A percentile compares a stretch with the other conserved stretches of the same genome.
Conservation (phyloP, 257 asterid species). For the Ballota nigra region DNA sequence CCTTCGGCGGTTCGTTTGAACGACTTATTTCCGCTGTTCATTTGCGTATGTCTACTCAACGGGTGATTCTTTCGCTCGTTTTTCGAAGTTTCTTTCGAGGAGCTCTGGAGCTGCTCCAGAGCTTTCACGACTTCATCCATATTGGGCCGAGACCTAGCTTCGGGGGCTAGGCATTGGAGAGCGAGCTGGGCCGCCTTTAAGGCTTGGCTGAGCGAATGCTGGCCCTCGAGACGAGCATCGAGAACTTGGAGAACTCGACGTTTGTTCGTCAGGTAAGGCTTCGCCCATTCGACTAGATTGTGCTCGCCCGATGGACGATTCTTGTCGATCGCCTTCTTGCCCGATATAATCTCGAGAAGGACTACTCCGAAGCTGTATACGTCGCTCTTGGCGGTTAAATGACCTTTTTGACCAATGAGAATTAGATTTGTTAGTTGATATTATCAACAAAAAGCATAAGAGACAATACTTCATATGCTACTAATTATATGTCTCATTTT, state of each 20-base stretch:
- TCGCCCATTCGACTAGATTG: constrained; percentile 73
- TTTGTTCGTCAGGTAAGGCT: constrained; percentile 65
- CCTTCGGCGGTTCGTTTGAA: constrained; percentile 29
- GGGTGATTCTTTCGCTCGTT: constrained; percentile 30
- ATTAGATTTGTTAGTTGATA: background rate
- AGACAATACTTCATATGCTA: too few relatives aligned
- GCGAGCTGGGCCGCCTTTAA: constrained; percentile 50
- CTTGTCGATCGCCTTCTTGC: constrained; percentile 73
- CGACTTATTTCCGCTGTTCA: constrained; percentile 25
- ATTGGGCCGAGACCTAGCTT: constrained; percentile 53
- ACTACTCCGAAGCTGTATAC: constrained; percentile 80
- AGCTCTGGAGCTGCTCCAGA: constrained; percentile 53
- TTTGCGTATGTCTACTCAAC: constrained; percentile 25
- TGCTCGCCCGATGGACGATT: constrained; percentile 70
- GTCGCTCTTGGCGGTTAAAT: constrained; percentile 72
- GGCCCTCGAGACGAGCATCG: constrained; percentile 66
- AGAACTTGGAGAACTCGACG: constrained; percentile 52
- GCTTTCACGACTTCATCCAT: constrained; percentile 60
- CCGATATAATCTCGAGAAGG: constrained; percentile 61
- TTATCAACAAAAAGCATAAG: background rate
- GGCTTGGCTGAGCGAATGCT: constrained; percentile 43
- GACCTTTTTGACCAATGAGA: constrained; percentile 37
- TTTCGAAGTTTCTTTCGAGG: constrained; percentile 36
- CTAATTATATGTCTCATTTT: too few relatives aligned
- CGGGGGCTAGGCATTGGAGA: constrained; percentile 51